Conservation (phyloP, 2,329 filamentous ascomycete genomes). For the Rutstroemia sp. region DNA sequence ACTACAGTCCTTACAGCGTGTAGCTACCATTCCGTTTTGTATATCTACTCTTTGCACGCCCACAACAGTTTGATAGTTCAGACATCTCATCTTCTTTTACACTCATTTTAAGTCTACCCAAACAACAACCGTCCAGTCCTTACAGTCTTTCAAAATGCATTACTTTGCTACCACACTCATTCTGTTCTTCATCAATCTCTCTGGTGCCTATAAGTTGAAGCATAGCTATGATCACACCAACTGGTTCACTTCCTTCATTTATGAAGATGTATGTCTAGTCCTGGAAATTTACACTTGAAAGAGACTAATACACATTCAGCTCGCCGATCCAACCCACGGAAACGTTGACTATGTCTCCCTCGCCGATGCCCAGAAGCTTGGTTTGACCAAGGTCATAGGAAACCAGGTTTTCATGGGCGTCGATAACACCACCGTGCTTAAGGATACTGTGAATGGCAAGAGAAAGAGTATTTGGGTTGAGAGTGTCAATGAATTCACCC, state of each 20-base stretch:
- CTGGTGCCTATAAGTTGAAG: conserved; percentile 12
- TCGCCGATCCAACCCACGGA: conserved; percentile 19
- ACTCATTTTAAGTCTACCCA: background rate
- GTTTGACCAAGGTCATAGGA: conserved; percentile 49
- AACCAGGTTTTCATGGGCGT: conserved; percentile 48
- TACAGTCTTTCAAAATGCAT: background rate
- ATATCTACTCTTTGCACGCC: too few relatives aligned
- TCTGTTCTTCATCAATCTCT: background rate
- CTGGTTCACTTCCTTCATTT: conserved; percentile 19
- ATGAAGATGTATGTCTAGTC: conserved; percentile 10
- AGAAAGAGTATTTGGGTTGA: conserved; percentile 57
- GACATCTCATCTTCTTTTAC: background rate
- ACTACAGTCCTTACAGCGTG: background rate
- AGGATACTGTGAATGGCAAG: conserved; percentile 32
- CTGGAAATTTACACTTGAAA: background rate
- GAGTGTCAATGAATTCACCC: conserved; percentile 53
- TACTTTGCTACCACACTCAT: background rate
- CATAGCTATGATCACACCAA: conserved; percentile 18
- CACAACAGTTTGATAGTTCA: too few relatives aligned
- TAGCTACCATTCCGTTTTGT: background rate
- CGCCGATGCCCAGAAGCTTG: conserved; percentile 42
- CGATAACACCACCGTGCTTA: conserved; percentile 18
- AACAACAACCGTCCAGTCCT: background rate
- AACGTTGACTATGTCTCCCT: conserved; percentile 31
- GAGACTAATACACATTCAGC: conserved; percentile 6